Evolutionary conservation across 441 rosid species (phyloP).

Genomic region (Jatropha podagrica): DNA sequence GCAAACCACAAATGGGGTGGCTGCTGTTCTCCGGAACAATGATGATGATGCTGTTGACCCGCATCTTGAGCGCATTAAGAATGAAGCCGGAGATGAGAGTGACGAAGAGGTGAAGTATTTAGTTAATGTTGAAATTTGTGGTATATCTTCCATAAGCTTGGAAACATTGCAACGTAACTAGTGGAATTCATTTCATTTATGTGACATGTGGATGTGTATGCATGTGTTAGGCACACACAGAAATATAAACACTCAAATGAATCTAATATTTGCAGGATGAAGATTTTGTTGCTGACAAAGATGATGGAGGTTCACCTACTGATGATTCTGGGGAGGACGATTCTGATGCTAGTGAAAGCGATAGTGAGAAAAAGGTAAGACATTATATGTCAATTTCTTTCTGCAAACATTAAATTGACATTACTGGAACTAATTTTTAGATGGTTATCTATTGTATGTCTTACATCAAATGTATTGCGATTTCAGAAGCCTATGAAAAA

Average conservation of each 20-base stretch:
- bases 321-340: slow-evolving; percentile 96
- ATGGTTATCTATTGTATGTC: slow-evolving; percentile 2
- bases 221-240: not conserved
- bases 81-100: slow-evolving; percentile 89
- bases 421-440: not conserved
- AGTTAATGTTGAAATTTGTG: slow-evolving; percentile 8
- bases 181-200: not conserved
- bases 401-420: too few species aligned
- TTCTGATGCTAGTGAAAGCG: slow-evolving; percentile 75
- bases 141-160: not conserved
- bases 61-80: slow-evolving; percentile 87
- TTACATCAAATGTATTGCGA: slow-evolving; percentile 8
- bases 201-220: not conserved
- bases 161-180: not conserved
- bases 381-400: slow-evolving; percentile 15
- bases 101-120: slow-evolving; percentile 73
- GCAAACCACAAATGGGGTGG: slow-evolving; percentile 61
- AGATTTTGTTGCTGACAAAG: slow-evolving; percentile 82
- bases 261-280: slow-evolving; percentile 60
- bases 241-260: not conserved
- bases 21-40: slow-evolving; percentile 66
- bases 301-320: slow-evolving; percentile 91
- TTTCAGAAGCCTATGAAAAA: slow-evolving; percentile 74
- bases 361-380: slow-evolving; percentile 75
- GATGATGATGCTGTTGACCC: slow-evolving; percentile 92